phyloP scores from a whole-genome alignment of 129 eudicot genomes.

The Artemisia tridentata region DNA sequence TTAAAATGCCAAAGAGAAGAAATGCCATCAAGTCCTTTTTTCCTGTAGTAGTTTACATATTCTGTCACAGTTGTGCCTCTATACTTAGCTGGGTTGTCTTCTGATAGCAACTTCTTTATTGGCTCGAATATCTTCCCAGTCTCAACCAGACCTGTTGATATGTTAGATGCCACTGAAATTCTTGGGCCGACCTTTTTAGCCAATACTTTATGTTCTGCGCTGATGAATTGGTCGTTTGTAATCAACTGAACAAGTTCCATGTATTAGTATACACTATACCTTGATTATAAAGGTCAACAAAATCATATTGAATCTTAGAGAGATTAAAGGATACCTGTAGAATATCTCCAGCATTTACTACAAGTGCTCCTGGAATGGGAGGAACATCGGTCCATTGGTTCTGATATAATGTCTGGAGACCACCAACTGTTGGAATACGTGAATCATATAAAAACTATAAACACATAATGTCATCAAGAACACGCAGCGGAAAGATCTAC shows the following conservation, averaged over 20 bases:
- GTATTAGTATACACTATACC: not conserved
- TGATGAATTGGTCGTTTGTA: constrained; percentile 5
- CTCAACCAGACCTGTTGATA: constrained; percentile 19
- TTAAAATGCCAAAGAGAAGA: constrained; percentile 32
- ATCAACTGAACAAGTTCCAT: constrained; percentile 36
- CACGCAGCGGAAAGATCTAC: too few relatives aligned
- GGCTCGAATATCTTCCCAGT: constrained; percentile 42
- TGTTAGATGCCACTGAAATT: constrained; percentile 50
- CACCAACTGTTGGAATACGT: too few relatives aligned
- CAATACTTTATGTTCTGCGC: constrained; percentile 3
- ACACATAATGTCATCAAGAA: too few relatives aligned
- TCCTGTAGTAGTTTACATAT: not conserved
- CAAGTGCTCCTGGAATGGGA: constrained; percentile 30
- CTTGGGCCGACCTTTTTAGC: constrained; percentile 41
- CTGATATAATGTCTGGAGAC: constrained; percentile 38
- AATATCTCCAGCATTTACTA: constrained; percentile 40
- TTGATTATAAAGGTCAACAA: not conserved
- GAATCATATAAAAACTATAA: too few relatives aligned
- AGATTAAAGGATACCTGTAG: constrained; percentile 33
- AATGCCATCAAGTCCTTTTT: constrained; percentile 23
- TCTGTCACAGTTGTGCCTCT: constrained; percentile 39
- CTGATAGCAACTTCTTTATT: constrained; percentile 34
- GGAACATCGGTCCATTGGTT: constrained; percentile 42
- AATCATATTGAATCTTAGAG: not conserved
- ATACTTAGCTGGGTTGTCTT: constrained; percentile 44